These are phyloP conservation scores for Phytophthora hybrid DNA, from an alignment of 352 stramenopile species.

Conservation along the genomic window DNA sequence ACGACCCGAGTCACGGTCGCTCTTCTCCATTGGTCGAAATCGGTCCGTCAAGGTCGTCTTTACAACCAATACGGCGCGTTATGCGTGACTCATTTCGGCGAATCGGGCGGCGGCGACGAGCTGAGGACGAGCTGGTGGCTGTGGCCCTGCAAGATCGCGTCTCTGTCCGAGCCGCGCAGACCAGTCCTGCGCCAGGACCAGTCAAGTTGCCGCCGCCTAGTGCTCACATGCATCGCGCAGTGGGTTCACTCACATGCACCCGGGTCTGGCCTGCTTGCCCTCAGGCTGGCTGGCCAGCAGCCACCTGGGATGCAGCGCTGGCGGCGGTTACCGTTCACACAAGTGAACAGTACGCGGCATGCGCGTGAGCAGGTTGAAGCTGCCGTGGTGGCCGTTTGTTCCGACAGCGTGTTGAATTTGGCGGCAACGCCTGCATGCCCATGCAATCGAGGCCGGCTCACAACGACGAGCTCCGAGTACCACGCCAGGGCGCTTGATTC, in stretches of 20 bases:
- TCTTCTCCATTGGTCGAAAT: constrained; percentile 17
- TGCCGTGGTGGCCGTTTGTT: constrained; percentile 26
- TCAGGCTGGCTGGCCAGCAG: constrained; percentile 29
- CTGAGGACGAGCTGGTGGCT: constrained; percentile 38
- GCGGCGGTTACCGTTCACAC: constrained; percentile 16
- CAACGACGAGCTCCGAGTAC: not conserved
- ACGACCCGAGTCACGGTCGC: not conserved
- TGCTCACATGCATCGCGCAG: not conserved
- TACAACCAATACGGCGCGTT: constrained; percentile 17
- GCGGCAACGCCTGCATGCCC: not conserved
- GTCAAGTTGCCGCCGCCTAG: constrained; percentile 14
- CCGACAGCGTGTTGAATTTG: constrained; percentile 13
- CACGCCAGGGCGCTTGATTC: constrained; percentile 13
- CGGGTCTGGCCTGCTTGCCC: not conserved
- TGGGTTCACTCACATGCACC: not conserved
- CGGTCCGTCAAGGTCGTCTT: constrained; percentile 13
- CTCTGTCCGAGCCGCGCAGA: constrained; percentile 15
- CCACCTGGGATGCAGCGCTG: constrained; percentile 15
- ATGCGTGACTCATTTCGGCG: constrained; percentile 14
- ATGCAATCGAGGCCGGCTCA: constrained; percentile 1
- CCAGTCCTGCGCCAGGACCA: constrained; percentile 25
- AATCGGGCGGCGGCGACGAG: constrained; percentile 11
- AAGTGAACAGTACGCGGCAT: constrained; percentile 20
- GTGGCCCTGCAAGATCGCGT: constrained; percentile 21
- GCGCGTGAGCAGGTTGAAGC: constrained; percentile 20